Conservation (phyloP, 805 yeast genomes). For the Myxozyma vanderwaltii region DNA sequence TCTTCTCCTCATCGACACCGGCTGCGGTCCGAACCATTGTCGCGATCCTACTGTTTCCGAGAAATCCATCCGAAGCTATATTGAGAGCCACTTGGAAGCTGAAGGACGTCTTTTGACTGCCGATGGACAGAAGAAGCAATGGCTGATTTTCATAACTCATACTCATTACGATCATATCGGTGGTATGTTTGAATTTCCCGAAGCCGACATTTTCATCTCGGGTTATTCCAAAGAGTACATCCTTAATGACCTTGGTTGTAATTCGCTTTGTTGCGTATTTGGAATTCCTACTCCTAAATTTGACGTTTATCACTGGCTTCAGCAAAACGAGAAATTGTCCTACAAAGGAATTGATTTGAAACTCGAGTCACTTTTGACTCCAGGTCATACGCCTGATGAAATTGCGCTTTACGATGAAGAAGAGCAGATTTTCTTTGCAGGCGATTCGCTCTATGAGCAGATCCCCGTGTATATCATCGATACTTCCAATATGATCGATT, state of each 20-base stretch:
- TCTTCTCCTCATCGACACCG: conserved; percentile 30
- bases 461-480: conserved; percentile 34
- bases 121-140: conserved; percentile 30
- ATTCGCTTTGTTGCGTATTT: conserved; percentile 34
- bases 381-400: conserved; percentile 35
- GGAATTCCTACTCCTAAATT: conserved; percentile 33
- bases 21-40: conserved; percentile 33
- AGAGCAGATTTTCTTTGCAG: conserved; percentile 33
- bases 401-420: conserved; percentile 33
- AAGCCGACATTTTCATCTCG: conserved; percentile 30
- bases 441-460: conserved; percentile 32
- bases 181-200: conserved; percentile 31
- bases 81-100: conserved; percentile 25
- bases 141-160: conserved; percentile 33
- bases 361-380: conserved; percentile 30
- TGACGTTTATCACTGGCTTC: conserved; percentile 31
- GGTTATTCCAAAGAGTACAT: conserved; percentile 30
- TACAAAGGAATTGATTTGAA: conserved; percentile 29
- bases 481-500: conserved; percentile 32
- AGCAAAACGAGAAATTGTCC: conserved; percentile 29
- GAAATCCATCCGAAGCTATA: conserved; percentile 27
- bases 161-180: conserved; percentile 35
- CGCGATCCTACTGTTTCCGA: conserved; percentile 28
- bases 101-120: conserved; percentile 17
- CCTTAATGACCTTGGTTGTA: conserved; percentile 33